Evolutionary conservation across 768 basidiomycete genomes (phyloP).

Genomic region (Psilocybe sp.): DNA sequence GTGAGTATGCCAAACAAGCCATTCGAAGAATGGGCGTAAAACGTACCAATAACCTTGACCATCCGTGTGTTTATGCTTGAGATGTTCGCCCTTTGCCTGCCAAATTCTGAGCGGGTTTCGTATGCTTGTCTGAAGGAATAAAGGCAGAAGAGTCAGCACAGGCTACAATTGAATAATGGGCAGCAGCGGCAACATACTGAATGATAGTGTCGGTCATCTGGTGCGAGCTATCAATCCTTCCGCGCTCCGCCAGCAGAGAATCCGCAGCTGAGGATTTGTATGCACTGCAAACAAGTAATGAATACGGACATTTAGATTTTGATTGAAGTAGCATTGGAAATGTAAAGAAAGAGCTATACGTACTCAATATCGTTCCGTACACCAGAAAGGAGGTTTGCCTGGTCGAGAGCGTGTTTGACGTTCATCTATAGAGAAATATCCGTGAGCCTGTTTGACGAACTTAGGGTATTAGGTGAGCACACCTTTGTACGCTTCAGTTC

Average conservation of each 20-base stretch:
- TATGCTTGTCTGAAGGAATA: slow-evolving; percentile 79
- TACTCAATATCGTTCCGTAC: slow-evolving; percentile 97
- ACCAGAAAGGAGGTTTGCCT: slow-evolving; percentile 83
- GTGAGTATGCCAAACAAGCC: background rate
- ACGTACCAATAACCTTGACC: slow-evolving; percentile 76
- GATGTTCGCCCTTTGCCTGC: slow-evolving; percentile 73
- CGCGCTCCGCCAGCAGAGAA: slow-evolving; percentile 81
- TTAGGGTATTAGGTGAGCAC: background rate
- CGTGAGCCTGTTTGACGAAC: background rate
- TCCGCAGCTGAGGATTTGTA: slow-evolving; percentile 91
- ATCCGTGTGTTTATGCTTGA: slow-evolving; percentile 83
- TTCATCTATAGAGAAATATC: slow-evolving; percentile 49
- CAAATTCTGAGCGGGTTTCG: slow-evolving; percentile 92
- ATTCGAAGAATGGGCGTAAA: background rate
- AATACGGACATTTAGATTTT: too few species aligned
- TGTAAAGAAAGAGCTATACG: slow-evolving; percentile 23
- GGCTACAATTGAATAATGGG: background rate
- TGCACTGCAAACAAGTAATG: slow-evolving; percentile 46
- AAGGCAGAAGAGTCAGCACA: background rate
- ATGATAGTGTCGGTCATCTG: slow-evolving; percentile 92
- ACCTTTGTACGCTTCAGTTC: slow-evolving; percentile 90
- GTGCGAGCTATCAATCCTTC: slow-evolving; percentile 89
- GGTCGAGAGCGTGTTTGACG: slow-evolving; percentile 78
- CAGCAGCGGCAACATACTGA: slow-evolving; percentile 50
- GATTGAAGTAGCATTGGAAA: background rate